Conservation (phyloP, 352 stramenopile species). For the Aphanomyces cochlioides region DNA sequence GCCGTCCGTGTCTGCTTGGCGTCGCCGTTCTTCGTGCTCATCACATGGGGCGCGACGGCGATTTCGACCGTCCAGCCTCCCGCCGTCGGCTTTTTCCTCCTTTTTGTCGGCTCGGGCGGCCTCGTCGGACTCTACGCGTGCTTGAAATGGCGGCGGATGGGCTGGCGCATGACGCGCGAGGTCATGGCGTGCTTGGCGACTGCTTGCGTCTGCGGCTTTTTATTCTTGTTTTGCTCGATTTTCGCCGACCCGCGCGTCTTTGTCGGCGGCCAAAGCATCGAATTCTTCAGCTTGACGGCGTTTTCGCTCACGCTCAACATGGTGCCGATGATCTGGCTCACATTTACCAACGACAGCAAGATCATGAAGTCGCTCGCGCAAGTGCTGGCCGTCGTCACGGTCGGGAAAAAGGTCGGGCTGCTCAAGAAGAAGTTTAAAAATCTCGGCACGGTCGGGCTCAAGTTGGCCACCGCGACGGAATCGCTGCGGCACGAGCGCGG, state of each 20-base stretch:
- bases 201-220: constrained; percentile 58
- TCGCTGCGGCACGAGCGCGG: constrained; percentile 26
- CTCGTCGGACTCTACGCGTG: constrained; percentile 47
- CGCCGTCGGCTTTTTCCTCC: constrained; percentile 67
- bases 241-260: constrained; percentile 77
- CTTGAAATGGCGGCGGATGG: constrained; percentile 59
- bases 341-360: constrained; percentile 87
- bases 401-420: constrained; percentile 69
- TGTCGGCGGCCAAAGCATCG: constrained; percentile 55
- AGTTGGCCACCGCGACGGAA: constrained; percentile 55
- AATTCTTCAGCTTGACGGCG: constrained; percentile 73
- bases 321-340: constrained; percentile 88
- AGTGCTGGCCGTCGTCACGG: constrained; percentile 67
- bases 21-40: constrained; percentile 54
- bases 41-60: constrained; percentile 68
- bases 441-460: constrained; percentile 66
- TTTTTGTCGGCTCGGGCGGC: constrained; percentile 63
- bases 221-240: constrained; percentile 75
- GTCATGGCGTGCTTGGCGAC: constrained; percentile 51
- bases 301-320: constrained; percentile 86
- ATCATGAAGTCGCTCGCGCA: constrained; percentile 77
- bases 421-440: constrained; percentile 84
- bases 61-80: constrained; percentile 69
- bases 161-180: constrained; percentile 74
- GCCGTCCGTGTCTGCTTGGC: constrained; percentile 53